Evolutionary conservation across 2,329 filamentous ascomycete genomes (phyloP).

Genomic region (Alternaria dauci): DNA sequence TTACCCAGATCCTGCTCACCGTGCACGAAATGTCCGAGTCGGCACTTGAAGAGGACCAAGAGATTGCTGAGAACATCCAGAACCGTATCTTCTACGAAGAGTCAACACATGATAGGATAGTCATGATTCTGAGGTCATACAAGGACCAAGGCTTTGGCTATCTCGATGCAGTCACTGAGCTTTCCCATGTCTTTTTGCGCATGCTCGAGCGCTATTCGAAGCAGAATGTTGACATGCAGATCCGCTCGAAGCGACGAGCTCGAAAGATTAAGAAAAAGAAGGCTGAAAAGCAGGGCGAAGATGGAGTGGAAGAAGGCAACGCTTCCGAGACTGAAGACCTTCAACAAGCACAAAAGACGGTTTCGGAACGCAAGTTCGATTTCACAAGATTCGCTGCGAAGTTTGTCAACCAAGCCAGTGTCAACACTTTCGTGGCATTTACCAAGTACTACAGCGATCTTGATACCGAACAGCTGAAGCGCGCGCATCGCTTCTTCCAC

Average conservation of each 20-base stretch:
- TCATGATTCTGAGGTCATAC: conserved; percentile 82
- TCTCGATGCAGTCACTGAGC: conserved; percentile 88
- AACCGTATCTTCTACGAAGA: conserved; percentile 99
- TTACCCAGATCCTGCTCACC: conserved; percentile 91
- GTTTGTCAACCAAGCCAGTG: conserved; percentile 83
- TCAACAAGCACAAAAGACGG: conserved; percentile 72
- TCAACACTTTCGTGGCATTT: conserved; percentile 88
- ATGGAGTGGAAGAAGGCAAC: conserved; percentile 65
- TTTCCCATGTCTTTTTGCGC: conserved; percentile 88
- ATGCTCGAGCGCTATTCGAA: conserved; percentile 94
- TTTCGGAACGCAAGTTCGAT: conserved; percentile 90
- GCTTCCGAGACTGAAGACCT: conserved; percentile 71
- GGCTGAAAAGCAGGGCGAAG: conserved; percentile 57
- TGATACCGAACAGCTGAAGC: conserved; percentile 80
- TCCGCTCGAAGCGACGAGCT: conserved; percentile 79
- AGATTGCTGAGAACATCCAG: conserved; percentile 96
- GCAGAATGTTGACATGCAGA: conserved; percentile 91
- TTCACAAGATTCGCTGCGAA: conserved; percentile 83
- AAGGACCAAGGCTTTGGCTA: conserved; percentile 95
- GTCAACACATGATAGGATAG: conserved; percentile 85
- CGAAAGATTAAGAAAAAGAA: conserved; percentile 75
- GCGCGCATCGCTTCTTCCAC: conserved; percentile 93
- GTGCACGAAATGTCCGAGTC: conserved; percentile 92
- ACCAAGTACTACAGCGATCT: conserved; percentile 83
- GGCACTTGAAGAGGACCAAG: conserved; percentile 87